These are phyloP conservation scores for Boletellus sp. DNA, from an alignment of 768 basidiomycete genomes.

Conservation along the genomic window DNA sequence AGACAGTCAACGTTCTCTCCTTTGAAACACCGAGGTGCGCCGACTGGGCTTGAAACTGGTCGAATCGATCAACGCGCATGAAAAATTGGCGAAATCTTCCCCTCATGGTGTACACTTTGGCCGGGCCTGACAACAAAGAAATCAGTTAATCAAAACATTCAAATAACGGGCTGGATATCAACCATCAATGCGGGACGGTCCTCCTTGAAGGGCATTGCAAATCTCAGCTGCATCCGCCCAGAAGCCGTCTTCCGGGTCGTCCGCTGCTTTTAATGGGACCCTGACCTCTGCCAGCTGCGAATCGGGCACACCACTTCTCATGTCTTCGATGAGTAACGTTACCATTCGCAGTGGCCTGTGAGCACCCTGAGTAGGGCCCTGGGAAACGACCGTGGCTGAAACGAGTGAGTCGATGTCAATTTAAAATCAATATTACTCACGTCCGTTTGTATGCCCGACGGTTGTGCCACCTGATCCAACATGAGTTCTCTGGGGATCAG, in stretches of 20 bases:
- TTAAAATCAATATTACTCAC: slow-evolving; percentile 22
- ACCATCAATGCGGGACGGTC: slow-evolving; percentile 72
- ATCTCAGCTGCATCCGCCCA: slow-evolving; percentile 73
- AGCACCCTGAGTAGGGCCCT: slow-evolving; percentile 11
- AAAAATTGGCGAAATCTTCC: slow-evolving; percentile 70
- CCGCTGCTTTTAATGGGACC: slow-evolving; percentile 49
- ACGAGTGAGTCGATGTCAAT: slow-evolving; percentile 4
- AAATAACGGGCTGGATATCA: not conserved
- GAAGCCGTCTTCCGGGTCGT: slow-evolving; percentile 51
- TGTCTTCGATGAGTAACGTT: slow-evolving; percentile 65
- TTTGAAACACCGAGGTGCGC: slow-evolving; percentile 56
- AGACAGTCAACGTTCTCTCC: slow-evolving; percentile 53
- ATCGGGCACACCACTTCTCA: slow-evolving; percentile 51
- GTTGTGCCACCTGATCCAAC: slow-evolving; percentile 5
- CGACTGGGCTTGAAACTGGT: slow-evolving; percentile 46
- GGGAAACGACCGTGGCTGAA: slow-evolving; percentile 10
- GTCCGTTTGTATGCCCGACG: slow-evolving; percentile 32
- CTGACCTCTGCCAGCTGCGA: slow-evolving; percentile 62
- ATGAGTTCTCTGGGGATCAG: not conserved
- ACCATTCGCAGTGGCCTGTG: slow-evolving; percentile 44
- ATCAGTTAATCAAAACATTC: slow-evolving; percentile 1
- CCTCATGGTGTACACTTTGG: slow-evolving; percentile 61
- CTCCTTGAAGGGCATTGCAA: slow-evolving; percentile 51
- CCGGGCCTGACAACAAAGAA: slow-evolving; percentile 46
- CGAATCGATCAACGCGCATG: slow-evolving; percentile 53